These are phyloP conservation scores for Raddia guianensis DNA, from an alignment of 176 grass and related monocot species.

Conservation along the genomic window DNA sequence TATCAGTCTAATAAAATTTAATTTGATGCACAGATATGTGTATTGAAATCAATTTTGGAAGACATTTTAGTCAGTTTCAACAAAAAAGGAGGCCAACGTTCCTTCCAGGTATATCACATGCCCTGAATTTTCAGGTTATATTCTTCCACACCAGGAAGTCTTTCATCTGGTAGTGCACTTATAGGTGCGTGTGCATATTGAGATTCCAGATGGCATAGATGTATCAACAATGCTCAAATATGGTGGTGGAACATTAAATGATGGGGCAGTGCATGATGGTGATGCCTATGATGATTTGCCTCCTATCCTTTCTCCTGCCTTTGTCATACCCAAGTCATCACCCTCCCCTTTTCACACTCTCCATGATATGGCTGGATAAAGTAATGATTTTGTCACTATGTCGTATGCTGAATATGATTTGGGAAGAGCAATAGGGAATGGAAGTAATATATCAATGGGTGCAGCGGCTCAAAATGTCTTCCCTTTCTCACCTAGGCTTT, in stretches of 20 bases:
- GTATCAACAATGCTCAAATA: conserved; percentile 50
- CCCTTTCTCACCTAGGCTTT: conserved; percentile 65
- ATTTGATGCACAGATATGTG: conserved; percentile 60
- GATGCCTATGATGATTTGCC: conserved; percentile 52
- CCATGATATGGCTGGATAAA: conserved; percentile 53
- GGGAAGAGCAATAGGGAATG: conserved; percentile 57
- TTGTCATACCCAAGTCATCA: conserved; percentile 64
- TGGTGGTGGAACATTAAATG: conserved; percentile 45
- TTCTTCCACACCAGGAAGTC: neutral
- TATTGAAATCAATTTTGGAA: conserved; percentile 83
- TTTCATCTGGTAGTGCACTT: conserved; percentile 39
- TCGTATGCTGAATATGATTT: conserved; percentile 58
- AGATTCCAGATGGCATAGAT: conserved; percentile 54
- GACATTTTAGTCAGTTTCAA: conserved; percentile 55
- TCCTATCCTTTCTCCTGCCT: conserved; percentile 57
- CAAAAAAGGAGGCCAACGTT: conserved; percentile 58
- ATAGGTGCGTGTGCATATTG: conserved; percentile 53
- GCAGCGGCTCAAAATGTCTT: conserved; percentile 66
- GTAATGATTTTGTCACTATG: conserved; percentile 51
- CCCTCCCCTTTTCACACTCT: conserved; percentile 61
- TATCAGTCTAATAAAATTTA: conserved; percentile 36
- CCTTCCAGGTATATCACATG: conserved; percentile 64
- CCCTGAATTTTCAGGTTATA: conserved; percentile 21
- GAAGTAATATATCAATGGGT: conserved; percentile 66
- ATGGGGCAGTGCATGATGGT: conserved; percentile 33